Percentiles rank a stretch among this genome's conserved stretches.
Evolutionary conservation across 2,329 filamentous ascomycete species (phyloP).

Genomic region (Fusarium guadeloupense): DNA sequence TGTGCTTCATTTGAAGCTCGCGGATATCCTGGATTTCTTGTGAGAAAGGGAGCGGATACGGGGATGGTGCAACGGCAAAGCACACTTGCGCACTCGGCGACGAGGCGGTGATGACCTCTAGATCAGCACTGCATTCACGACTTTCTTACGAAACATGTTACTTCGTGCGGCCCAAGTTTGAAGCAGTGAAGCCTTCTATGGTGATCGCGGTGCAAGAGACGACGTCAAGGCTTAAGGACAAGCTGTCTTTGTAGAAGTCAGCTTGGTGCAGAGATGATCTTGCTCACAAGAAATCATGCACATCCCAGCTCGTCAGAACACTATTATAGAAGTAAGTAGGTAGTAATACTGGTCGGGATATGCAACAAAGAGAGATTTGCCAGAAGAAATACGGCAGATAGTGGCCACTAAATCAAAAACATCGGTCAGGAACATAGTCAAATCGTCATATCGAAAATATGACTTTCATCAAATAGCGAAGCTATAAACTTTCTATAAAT

Average conservation of each 20-base stretch:
- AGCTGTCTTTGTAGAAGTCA: neutral
- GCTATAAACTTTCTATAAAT: neutral
- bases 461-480: too few species aligned
- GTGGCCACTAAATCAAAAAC: too few species aligned
- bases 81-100: slow-evolving; percentile 15
- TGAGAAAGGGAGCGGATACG: slow-evolving; percentile 23
- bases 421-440: too few species aligned
- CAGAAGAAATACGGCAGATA: too few species aligned
- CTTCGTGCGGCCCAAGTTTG: neutral
- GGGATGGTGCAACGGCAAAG: slow-evolving; percentile 15
- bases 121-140: slow-evolving; percentile 9
- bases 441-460: too few species aligned
- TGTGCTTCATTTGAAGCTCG: slow-evolving; percentile 26
- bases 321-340: too few species aligned
- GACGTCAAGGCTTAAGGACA: neutral
- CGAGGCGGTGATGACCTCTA: slow-evolving; percentile 3
- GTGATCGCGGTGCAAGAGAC: neutral
- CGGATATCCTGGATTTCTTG: slow-evolving; percentile 17
- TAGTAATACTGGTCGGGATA: too few species aligned
- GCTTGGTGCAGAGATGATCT: neutral
- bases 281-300: too few species aligned
- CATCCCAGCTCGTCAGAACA: too few species aligned
- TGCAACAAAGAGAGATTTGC: too few species aligned
- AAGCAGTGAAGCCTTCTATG: slow-evolving; percentile 19
- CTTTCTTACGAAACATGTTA: neutral